Conservation (phyloP, 1,139 yeast genomes). For the Candida sp. region DNA sequence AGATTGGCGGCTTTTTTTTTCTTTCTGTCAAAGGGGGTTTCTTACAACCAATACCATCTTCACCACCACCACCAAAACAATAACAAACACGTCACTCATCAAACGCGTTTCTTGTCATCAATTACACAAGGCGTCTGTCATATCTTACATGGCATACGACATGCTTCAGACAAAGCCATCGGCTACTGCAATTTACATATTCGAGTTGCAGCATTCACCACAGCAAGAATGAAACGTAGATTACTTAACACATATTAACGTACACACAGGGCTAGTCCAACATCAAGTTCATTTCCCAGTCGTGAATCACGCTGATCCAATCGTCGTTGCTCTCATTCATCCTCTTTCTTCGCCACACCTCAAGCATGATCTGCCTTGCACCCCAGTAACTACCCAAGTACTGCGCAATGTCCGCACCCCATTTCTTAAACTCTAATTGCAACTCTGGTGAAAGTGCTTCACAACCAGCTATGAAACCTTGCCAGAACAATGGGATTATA, state of each 20-base stretch:
- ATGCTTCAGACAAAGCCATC: too few relatives aligned
- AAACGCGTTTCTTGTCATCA: not conserved
- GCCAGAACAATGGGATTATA: constrained; percentile 85
- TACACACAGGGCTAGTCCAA: constrained; percentile 38
- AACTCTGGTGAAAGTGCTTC: constrained; percentile 65
- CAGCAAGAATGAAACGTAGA: not conserved
- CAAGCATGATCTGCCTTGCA: constrained; percentile 82
- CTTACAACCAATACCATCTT: too few relatives aligned
- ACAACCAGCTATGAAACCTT: constrained; percentile 89
- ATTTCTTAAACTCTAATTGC: constrained; percentile 70
- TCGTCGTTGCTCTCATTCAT: constrained; percentile 61
- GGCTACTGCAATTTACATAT: too few relatives aligned
- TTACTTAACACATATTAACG: not conserved
- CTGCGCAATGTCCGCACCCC: constrained; percentile 83
- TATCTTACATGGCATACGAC: not conserved
- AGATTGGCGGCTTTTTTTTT: too few relatives aligned
- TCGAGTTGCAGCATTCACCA: not conserved
- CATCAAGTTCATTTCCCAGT: constrained; percentile 90
- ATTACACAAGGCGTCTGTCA: too few relatives aligned
- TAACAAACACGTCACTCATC: not conserved
- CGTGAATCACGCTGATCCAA: constrained; percentile 81
- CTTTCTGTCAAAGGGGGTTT: too few relatives aligned
- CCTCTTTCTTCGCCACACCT: constrained; percentile 82
- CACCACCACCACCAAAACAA: too few relatives aligned
- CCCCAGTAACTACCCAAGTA: constrained; percentile 88